phyloP scores from a whole-genome alignment of 106 monocot genomes.

The Dactylorhiza incarnata region DNA sequence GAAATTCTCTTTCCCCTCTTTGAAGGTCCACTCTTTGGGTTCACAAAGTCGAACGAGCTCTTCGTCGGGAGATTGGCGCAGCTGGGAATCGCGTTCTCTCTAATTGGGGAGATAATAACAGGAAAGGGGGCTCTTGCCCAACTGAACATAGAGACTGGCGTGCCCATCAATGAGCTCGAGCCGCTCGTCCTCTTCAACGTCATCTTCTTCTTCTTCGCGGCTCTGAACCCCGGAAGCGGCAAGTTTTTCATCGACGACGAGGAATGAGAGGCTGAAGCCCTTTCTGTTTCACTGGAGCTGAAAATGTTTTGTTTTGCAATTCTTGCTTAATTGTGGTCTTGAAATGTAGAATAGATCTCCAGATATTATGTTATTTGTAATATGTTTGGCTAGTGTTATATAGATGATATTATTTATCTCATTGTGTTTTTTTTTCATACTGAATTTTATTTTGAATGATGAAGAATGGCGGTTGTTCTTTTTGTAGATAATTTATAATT shows the following conservation, averaged over 20 bases:
- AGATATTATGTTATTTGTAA: no score
- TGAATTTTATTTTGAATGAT: no score
- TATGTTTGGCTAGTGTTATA: no score
- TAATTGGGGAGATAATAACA: constrained; percentile 91
- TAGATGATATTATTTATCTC: no score
- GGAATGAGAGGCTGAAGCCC: constrained; percentile 13
- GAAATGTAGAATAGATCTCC: no score
- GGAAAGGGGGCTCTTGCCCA: constrained; percentile 94
- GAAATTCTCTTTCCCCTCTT: background rate
- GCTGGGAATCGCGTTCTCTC: constrained; percentile 83
- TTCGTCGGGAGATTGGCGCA: constrained; percentile 92
- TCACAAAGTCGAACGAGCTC: constrained; percentile 96
- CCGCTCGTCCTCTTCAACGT: constrained; percentile 85
- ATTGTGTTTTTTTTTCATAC: no score
- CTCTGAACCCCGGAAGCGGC: constrained; percentile 82
- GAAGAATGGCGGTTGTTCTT: no score
- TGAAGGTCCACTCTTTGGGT: constrained; percentile 82
- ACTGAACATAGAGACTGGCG: constrained; percentile 93
- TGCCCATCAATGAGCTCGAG: constrained; percentile 80
- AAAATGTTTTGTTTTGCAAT: no score
- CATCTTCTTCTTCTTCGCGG: constrained; percentile 90
- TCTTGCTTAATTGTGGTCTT: no score
- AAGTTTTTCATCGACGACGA: constrained; percentile 72
- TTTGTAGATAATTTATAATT: no score
- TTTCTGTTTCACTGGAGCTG: no score